Conservation (phyloP, 768 basidiomycete species). For the Suillus decipiens region DNA sequence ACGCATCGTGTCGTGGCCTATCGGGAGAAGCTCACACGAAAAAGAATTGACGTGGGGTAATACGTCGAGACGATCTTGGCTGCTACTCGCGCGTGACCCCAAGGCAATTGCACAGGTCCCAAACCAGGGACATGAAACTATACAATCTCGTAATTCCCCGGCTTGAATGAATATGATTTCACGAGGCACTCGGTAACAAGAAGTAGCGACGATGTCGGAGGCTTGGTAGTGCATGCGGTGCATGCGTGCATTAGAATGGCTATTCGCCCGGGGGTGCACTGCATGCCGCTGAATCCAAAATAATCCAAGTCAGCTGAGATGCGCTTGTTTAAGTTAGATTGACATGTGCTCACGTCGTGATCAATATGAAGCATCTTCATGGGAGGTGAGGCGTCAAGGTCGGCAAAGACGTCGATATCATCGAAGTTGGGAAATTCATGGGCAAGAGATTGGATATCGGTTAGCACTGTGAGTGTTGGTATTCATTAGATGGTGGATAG, state of each 20-base stretch:
- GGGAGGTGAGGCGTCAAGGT: conserved; percentile 2
- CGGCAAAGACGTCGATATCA: not conserved
- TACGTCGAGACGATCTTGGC: not conserved
- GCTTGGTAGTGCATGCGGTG: conserved; percentile 1
- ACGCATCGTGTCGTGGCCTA: not conserved
- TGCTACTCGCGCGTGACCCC: not conserved
- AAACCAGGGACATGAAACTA: conserved; percentile 4
- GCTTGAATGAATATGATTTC: not conserved
- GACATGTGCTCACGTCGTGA: not conserved
- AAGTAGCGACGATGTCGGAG: conserved; percentile 6
- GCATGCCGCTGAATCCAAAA: not conserved
- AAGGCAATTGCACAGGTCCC: not conserved
- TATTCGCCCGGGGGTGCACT: not conserved
- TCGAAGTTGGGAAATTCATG: not conserved
- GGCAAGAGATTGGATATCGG: conserved; percentile 3
- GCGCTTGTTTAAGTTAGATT: conserved; percentile 5
- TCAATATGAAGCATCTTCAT: not conserved
- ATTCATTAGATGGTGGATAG: not conserved
- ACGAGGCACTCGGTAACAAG: not conserved
- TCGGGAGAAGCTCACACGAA: not conserved
- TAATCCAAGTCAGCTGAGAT: conserved; percentile 2
- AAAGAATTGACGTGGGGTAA: not conserved
- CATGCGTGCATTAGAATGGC: not conserved
- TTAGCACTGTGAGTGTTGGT: not conserved
- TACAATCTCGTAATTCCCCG: not conserved